Base-by-base conservation (phyloP, 2,329 filamentous ascomycete genomes). In the Monilinia fructicola region DNA sequence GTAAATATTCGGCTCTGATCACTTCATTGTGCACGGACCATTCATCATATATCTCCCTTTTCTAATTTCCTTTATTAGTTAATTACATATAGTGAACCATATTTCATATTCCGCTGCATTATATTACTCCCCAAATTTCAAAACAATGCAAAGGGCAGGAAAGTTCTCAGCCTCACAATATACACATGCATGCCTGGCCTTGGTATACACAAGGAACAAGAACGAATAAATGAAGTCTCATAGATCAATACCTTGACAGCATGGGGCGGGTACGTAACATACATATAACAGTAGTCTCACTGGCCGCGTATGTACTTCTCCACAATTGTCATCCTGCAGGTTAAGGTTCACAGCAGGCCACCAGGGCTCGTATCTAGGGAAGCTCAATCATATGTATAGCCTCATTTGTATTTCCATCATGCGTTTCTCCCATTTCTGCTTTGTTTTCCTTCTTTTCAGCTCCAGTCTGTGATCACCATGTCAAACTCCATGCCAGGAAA, bases 221-320 rank as follows among this genome's bases (percentile, higher is more conserved):
- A 35, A 35, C 31, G 31, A 10, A 55, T 9, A 55, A 42, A 42
- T 55, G 14, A 42, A 40, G n/a, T 55, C 35, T 35, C 35, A 12
- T 35, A 23, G 6, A 16, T 23, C 38, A 18, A 55, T 55, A 23
- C 54, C 12, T 55, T 55, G 0, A 38, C 21, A 14, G 18, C 5
- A 42, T 42, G 38, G 38, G 31, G 3, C 5, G 54, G 6, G 54
- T 42, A 56, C 35, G 54, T 56, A 56, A 56, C 38, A 5, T 26
- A 11, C 7, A 38, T 6, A 38, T 38, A 3, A 23, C 54, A 7
- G 35, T n/a, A 7, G 35, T n/a, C 35, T 56, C 54, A 56, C 42
- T n/a, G 35, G 35, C 54, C 54, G 54, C 54, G 54, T 56, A n/a
- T 42, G n/a, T 56, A 23, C 38, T 18, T 42, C 54, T 42, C 54